Evolutionary conservation across 2,329 filamentous ascomycete species (phyloP).

Genomic region (Ilyonectria destructans): DNA sequence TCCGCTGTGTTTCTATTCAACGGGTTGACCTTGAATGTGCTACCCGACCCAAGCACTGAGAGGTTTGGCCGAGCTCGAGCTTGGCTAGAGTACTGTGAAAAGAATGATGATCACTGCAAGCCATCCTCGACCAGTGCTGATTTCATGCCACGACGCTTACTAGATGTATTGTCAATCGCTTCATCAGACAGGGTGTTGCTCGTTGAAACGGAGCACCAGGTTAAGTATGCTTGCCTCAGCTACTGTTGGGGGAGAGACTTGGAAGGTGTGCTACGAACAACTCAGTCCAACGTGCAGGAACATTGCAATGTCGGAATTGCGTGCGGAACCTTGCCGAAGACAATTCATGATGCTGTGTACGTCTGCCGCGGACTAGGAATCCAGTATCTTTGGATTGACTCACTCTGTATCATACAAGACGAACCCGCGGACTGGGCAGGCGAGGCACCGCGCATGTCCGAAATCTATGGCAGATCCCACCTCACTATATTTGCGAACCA

Average conservation of each 20-base stretch:
- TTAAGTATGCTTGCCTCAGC: conserved; percentile 13
- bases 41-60: too few relatives aligned
- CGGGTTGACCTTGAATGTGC: too few relatives aligned
- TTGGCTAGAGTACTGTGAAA: too few relatives aligned
- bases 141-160: conserved; percentile 10
- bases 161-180: conserved; percentile 4
- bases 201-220: not conserved
- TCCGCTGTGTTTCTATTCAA: too few relatives aligned
- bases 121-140: too few relatives aligned
- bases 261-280: not conserved
- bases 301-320: not conserved
- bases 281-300: not conserved
- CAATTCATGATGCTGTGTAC: not conserved
- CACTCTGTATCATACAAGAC: too few relatives aligned
- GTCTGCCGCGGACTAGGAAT: conserved; percentile 11
- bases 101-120: too few relatives aligned
- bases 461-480: conserved; percentile 15
- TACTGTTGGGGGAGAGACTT: conserved; percentile 15
- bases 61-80: too few relatives aligned
- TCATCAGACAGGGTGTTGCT: not conserved
- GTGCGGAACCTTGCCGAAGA: not conserved
- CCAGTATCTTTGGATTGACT: conserved; percentile 16
- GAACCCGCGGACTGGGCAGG: not conserved
- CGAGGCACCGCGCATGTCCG: conserved; percentile 11
- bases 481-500: conserved; percentile 12